phyloP scores from a whole-genome alignment of 805 yeast genomes.

The Spathaspora girioi region DNA sequence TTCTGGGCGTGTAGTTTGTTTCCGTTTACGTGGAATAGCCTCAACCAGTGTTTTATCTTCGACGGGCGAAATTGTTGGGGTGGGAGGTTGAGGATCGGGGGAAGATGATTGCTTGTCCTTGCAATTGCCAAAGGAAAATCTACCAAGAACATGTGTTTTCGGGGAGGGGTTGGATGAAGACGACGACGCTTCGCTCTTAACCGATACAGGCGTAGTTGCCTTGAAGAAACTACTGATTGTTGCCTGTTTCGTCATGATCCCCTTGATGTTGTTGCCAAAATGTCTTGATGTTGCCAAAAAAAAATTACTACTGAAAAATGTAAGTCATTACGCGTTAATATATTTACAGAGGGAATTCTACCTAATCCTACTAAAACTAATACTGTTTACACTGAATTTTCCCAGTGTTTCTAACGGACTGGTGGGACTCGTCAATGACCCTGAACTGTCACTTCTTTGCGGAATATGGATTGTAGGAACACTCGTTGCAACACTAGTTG shows the following conservation, averaged over 20 bases:
- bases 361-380: conserved; percentile 21
- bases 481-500: not conserved
- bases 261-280: not conserved
- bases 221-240: conserved; percentile 2
- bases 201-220: not conserved
- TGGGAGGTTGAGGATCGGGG: not conserved
- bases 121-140: not conserved
- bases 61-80: not conserved
- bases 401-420: conserved; percentile 8
- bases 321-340: not conserved
- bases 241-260: not conserved
- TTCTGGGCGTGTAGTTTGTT: conserved; percentile 17
- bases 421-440: conserved; percentile 3
- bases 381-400: conserved; percentile 16
- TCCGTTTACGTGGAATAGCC: not conserved
- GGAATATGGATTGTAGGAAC: not conserved
- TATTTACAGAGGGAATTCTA: conserved; percentile 1
- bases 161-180: not conserved
- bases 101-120: not conserved
- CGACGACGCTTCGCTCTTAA: not conserved
- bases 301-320: not conserved
- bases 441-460: conserved; percentile 2
- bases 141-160: not conserved
- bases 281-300: not conserved
- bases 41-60: not conserved